Conservation (phyloP, 23 red algal genomes). For the Chondrus crispus region DNA sequence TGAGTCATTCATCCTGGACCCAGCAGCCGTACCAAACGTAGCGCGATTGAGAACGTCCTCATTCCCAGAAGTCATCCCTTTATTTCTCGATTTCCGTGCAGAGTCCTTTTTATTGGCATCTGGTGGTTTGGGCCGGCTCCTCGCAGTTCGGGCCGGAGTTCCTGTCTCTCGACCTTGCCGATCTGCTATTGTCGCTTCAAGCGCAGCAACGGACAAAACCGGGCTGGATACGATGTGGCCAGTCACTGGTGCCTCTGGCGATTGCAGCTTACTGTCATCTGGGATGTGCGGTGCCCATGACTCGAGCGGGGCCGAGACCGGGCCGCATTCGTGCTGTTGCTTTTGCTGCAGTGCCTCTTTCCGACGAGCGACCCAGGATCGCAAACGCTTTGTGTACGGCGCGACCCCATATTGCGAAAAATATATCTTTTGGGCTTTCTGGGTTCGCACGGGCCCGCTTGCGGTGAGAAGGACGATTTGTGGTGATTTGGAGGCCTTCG, state of each 20-base stretch:
- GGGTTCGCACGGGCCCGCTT: neutral
- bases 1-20: conserved; percentile 3
- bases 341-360: neutral
- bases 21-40: conserved; percentile 32
- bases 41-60: conserved; percentile 28
- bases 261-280: no score
- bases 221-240: neutral
- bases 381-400: conserved; percentile 44
- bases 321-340: neutral
- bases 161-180: neutral
- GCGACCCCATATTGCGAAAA: conserved; percentile 51
- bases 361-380: conserved; percentile 41
- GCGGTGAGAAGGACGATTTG: neutral
- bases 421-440: conserved; percentile 9
- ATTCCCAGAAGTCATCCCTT: no score
- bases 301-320: neutral
- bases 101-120: no score
- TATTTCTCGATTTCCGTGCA: no score
- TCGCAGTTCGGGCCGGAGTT: neutral
- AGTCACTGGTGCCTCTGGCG: no score
- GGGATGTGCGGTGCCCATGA: no score
- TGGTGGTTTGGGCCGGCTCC: neutral
- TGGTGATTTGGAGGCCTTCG: conserved; percentile 20
- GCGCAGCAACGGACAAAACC: neutral
- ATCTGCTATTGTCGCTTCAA: neutral